phyloP scores from a whole-genome alignment of 768 basidiomycete genomes.

The Amanita rubescens region DNA sequence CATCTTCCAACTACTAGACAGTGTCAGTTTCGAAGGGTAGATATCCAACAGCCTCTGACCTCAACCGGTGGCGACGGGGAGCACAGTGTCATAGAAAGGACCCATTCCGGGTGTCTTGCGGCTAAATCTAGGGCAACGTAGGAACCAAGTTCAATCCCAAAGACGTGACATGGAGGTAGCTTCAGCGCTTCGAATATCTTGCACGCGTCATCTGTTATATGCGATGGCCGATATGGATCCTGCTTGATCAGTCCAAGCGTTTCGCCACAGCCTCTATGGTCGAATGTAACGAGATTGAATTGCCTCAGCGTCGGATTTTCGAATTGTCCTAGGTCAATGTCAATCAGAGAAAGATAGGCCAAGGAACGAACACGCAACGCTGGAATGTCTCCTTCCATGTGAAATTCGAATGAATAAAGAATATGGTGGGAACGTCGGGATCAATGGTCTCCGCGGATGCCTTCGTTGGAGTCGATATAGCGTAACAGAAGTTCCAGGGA shows the following conservation, averaged over 20 bases:
- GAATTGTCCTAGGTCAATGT: slow-evolving; percentile 24
- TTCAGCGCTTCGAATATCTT: slow-evolving; percentile 26
- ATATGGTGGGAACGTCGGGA: slow-evolving; percentile 26
- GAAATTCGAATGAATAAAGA: slow-evolving; percentile 32
- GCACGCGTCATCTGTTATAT: slow-evolving; percentile 25
- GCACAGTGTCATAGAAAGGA: slow-evolving; percentile 28
- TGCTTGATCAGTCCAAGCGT: slow-evolving; percentile 21
- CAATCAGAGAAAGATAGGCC: background rate
- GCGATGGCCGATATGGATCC: slow-evolving; percentile 19
- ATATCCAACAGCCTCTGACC: slow-evolving; percentile 5
- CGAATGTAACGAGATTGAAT: slow-evolving; percentile 31
- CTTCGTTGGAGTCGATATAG: slow-evolving; percentile 29
- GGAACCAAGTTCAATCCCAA: slow-evolving; percentile 28
- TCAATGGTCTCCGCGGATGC: slow-evolving; percentile 23
- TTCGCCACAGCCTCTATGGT: slow-evolving; percentile 26
- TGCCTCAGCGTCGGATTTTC: slow-evolving; percentile 25
- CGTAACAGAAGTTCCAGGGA: slow-evolving; percentile 24
- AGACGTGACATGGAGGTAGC: slow-evolving; percentile 28
- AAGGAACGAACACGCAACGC: slow-evolving; percentile 22
- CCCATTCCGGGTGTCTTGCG: slow-evolving; percentile 21
- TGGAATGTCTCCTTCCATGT: slow-evolving; percentile 24
- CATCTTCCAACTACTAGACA: slow-evolving; percentile 19
- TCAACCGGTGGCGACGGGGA: slow-evolving; percentile 27
- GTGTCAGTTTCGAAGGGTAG: background rate
- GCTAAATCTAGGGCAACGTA: slow-evolving; percentile 26